A percentile compares a stretch with the other conserved stretches of the same genome.
phyloP scores from a whole-genome alignment of 2,329 filamentous ascomycete genomes.

The Salinomyces thailandicus region DNA sequence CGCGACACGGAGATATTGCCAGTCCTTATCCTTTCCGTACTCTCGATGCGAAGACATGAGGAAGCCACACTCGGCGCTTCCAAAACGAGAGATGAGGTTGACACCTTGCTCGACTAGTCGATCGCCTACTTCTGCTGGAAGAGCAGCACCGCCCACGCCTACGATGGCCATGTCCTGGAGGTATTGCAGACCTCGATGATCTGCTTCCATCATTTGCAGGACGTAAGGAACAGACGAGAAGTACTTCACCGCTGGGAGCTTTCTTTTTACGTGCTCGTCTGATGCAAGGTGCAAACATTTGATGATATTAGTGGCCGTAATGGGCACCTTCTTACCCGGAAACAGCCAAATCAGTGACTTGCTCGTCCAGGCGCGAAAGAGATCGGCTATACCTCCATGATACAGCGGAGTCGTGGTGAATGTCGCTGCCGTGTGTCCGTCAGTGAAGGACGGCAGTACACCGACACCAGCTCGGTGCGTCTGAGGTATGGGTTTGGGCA shows the following conservation, averaged over 20 bases:
- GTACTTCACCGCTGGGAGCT: constrained; percentile 37
- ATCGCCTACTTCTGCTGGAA: constrained; percentile 45
- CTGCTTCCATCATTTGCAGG: constrained; percentile 42
- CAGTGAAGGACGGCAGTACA: constrained; percentile 41
- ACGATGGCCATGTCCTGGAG: constrained; percentile 49
- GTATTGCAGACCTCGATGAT: constrained; percentile 31
- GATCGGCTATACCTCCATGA: constrained; percentile 54
- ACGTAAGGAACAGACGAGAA: constrained; percentile 55
- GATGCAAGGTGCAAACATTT: constrained; percentile 35
- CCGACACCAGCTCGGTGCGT: constrained; percentile 46
- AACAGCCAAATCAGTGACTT: constrained; percentile 53
- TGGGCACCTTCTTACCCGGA: constrained; percentile 44
- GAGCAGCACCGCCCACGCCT: constrained; percentile 52
- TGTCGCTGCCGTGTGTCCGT: constrained; percentile 34
- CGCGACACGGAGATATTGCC: constrained; percentile 47
- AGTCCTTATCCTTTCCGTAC: constrained; percentile 45
- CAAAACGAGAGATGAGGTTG: constrained; percentile 51
- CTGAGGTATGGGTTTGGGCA: constrained; percentile 54
- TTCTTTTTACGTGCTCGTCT: constrained; percentile 5
- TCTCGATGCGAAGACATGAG: constrained; percentile 52
- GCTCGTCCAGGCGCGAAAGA: constrained; percentile 52
- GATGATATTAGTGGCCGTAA: constrained; percentile 46
- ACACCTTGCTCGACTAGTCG: constrained; percentile 41
- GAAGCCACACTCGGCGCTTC: constrained; percentile 57
- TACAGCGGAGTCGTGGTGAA: constrained; percentile 58